Conservation (phyloP, 2,329 filamentous ascomycete genomes). For the Pseudonectria foliicola region DNA sequence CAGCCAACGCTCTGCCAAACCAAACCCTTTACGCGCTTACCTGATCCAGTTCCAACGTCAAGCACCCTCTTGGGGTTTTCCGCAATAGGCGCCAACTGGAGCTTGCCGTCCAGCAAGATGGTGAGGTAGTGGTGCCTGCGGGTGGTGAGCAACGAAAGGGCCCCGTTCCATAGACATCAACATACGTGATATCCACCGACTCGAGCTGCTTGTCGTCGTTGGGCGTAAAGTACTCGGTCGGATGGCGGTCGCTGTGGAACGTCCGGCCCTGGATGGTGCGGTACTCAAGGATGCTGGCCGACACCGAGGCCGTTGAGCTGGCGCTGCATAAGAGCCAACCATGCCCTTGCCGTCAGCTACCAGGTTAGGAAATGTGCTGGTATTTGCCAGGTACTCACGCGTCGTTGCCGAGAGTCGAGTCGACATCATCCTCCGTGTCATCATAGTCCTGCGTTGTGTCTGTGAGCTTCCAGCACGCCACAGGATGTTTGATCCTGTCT, state of each 20-base stretch:
- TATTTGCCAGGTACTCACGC: slow-evolving; percentile 15
- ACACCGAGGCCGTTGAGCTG: slow-evolving; percentile 18
- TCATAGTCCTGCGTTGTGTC: too few species aligned
- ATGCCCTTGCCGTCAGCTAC: too few species aligned
- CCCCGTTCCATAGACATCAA: too few species aligned
- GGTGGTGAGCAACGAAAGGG: too few species aligned
- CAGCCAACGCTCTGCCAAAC: too few species aligned
- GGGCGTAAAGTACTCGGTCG: slow-evolving; percentile 17
- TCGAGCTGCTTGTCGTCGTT: slow-evolving; percentile 19
- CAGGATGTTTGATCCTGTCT: too few species aligned
- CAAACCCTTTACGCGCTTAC: too few species aligned
- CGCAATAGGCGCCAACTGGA: slow-evolving; percentile 15
- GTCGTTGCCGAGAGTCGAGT: slow-evolving; percentile 16
- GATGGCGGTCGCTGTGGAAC: slow-evolving; percentile 16
- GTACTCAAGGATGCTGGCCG: slow-evolving; percentile 17
- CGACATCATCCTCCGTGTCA: slow-evolving; percentile 9
- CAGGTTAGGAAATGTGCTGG: too few species aligned
- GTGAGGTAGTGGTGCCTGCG: slow-evolving; percentile 18
- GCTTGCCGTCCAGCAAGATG: slow-evolving; percentile 13
- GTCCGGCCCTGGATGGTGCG: slow-evolving; percentile 17
- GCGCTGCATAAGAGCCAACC: slow-evolving; percentile 4
- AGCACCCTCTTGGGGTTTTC: slow-evolving; percentile 15
- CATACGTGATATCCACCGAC: slow-evolving; percentile 19
- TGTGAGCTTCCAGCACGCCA: too few species aligned
- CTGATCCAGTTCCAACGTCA: slow-evolving; percentile 18